phyloP scores from a whole-genome alignment of 169 alveolate species.

The Theileria sp. region DNA sequence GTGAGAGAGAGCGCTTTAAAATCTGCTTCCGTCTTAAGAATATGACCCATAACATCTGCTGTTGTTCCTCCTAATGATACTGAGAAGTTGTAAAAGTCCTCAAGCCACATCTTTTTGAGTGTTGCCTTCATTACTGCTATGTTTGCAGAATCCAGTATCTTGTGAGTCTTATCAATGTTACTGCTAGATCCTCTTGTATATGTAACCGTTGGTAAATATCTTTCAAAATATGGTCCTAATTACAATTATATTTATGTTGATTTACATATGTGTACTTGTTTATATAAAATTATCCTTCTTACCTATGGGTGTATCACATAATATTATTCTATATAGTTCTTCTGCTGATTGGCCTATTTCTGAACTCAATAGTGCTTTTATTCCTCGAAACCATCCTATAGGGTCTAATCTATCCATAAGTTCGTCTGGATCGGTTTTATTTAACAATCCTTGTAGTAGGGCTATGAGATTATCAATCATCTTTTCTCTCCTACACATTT shows the following conservation, averaged over 20 bases:
- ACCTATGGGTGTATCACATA: slow-evolving; percentile 98
- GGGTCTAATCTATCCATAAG: slow-evolving; percentile 94
- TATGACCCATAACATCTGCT: slow-evolving; percentile 89
- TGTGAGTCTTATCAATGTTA: slow-evolving; percentile 58
- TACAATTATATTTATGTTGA: no score
- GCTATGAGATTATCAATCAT: slow-evolving; percentile 98
- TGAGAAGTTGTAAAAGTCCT: slow-evolving; percentile 90
- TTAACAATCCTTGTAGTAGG: slow-evolving; percentile 94
- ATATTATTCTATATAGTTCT: slow-evolving; percentile 92
- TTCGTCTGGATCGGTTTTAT: slow-evolving; percentile 88
- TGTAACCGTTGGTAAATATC: slow-evolving; percentile 62
- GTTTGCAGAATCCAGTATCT: slow-evolving; percentile 65
- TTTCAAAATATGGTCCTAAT: slow-evolving; percentile 70
- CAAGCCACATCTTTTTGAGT: slow-evolving; percentile 94
- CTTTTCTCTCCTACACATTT: slow-evolving; percentile 83
- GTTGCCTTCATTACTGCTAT: slow-evolving; percentile 88
- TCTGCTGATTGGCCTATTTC: slow-evolving; percentile 93
- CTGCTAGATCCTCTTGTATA: slow-evolving; percentile 33
- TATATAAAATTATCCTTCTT: neutral
- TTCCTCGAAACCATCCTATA: slow-evolving; percentile 96
- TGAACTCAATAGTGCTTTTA: slow-evolving; percentile 90
- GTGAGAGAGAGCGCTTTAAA: slow-evolving; percentile 81
- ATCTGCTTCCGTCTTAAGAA: slow-evolving; percentile 85
- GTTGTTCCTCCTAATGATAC: slow-evolving; percentile 85
- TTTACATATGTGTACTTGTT: neutral